A percentile compares a stretch with the other conserved stretches of the same genome.
These are phyloP conservation scores for Casaregolazyma suthepensis DNA, from an alignment of 1,139 yeast species.

Conservation along the genomic window DNA sequence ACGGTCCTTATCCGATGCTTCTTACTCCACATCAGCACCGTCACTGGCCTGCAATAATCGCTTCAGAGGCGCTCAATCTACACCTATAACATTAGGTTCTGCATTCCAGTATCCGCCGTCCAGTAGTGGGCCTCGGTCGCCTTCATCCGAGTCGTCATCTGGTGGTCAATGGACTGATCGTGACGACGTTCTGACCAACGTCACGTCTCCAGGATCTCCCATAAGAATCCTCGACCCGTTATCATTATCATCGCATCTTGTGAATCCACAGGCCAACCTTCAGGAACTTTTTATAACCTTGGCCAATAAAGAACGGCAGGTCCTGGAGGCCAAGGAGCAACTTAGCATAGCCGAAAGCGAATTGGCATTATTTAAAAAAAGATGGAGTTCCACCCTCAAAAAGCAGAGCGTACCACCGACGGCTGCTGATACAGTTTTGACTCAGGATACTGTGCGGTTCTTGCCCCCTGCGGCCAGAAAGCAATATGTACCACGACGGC, in stretches of 20 bases:
- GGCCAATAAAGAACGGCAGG: conserved; percentile 34
- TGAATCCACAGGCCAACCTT: conserved; percentile 23
- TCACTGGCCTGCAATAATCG: conserved; percentile 4
- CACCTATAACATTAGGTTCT: not conserved
- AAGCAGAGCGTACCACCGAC: not conserved
- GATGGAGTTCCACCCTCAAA: conserved; percentile 23
- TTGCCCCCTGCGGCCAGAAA: not conserved
- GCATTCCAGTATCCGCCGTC: not conserved
- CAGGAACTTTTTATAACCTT: conserved; percentile 32
- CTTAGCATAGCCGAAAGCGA: conserved; percentile 27
- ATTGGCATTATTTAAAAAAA: conserved; percentile 20
- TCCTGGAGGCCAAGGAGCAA: conserved; percentile 32
- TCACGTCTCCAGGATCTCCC: conserved; percentile 8
- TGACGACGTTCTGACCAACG: conserved; percentile 11
- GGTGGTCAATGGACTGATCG: conserved; percentile 5
- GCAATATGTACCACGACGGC: not conserved
- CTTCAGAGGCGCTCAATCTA: not conserved
- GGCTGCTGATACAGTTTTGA: not conserved
- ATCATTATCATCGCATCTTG: conserved; percentile 20
- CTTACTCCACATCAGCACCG: conserved; percentile 1
- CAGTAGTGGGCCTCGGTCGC: not conserved
- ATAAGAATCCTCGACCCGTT: conserved; percentile 1
- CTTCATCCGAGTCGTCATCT: conserved; percentile 3
- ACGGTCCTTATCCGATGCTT: conserved; percentile 10
- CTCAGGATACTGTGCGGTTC: not conserved